A percentile compares a stretch with the other conserved stretches of the same genome.
Conservation (phyloP, 768 basidiomycete genomes). For the Russula sp. region DNA sequence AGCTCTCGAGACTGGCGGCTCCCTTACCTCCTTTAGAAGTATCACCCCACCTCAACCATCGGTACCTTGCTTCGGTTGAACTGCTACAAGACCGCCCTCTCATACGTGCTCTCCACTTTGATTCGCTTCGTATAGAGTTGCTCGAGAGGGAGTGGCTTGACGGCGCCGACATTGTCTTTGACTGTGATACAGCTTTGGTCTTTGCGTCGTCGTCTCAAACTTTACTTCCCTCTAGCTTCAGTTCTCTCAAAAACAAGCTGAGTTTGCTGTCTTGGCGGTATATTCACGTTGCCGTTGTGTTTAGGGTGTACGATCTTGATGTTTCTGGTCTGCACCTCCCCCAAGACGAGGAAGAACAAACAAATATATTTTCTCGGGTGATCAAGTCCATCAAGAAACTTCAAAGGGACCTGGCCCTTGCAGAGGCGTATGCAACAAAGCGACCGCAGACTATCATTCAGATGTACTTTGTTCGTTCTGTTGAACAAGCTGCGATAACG, state of each 20-base stretch:
- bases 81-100: constrained; percentile 62
- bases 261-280: constrained; percentile 58
- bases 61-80: constrained; percentile 62
- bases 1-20: constrained; percentile 2
- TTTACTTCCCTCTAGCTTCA: constrained; percentile 43
- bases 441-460: constrained; percentile 35
- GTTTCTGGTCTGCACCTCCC: constrained; percentile 48
- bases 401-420: constrained; percentile 51
- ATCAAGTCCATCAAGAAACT: constrained; percentile 66
- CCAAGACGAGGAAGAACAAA: not conserved
- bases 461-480: constrained; percentile 56
- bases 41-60: constrained; percentile 37
- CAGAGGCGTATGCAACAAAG: constrained; percentile 52
- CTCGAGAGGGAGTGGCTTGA: constrained; percentile 56
- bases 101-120: constrained; percentile 42
- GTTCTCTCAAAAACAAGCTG: constrained; percentile 38
- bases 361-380: constrained; percentile 25
- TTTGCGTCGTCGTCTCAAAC: constrained; percentile 35
- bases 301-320: constrained; percentile 32
- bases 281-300: constrained; percentile 45
- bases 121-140: constrained; percentile 43
- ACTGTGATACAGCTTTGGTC: constrained; percentile 51
- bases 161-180: constrained; percentile 60
- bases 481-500: constrained; percentile 49
- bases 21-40: not conserved